Evolutionary conservation across 768 basidiomycete genomes (phyloP), one percentile per base, ranked within the genome.

Genomic region (Termitomyces sp.): DNA sequence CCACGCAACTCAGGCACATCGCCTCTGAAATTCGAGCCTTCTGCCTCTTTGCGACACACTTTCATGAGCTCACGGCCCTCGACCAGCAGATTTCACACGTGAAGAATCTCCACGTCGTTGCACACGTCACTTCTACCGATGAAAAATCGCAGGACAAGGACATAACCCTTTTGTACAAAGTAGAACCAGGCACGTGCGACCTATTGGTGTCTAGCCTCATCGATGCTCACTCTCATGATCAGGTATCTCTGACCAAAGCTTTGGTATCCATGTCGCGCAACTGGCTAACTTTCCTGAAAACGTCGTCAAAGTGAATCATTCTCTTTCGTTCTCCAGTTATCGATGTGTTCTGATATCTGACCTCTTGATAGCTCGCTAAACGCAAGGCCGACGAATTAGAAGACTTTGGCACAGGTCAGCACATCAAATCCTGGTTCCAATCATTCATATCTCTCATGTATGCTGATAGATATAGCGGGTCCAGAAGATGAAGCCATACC

Each of bases 271-370:
- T 67, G 97, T 99, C 15, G 97, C 97, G 0, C 84, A 94, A 71
- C 79, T 98, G n/a, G 96, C 96, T 4, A 96, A 98, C 73, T 99
- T 99, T 74, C 97, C 97, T 0, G 92, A 96, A 62, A 90, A 87
- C 65, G 96, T 98, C 11, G 84, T 98, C 62, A 92, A 90, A 80
- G 90, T 92, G 53, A 60, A 79, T n/a, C 31, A 49, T 29, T 52
- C 12, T 5, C 63, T 11, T 40, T 56, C 17, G 1, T 11, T 11
- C 7, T 55, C 29, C 17, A 14, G 37, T 8, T 42, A 25, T 29
- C 10, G 11, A n/a, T 4, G 29, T 31, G 12, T 32, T 20, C 42
- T 60, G 36, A 59, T 31, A 10, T 20, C 29, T 5, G 36, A 59
- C 37, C 14, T 20, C 29, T 5, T 53, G 55, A 25, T 69, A 94